A percentile compares a stretch with the other conserved stretches of the same genome.
Evolutionary conservation across 129 eudicot genomes (phyloP).

Genomic region (Saussurea involucrata): DNA sequence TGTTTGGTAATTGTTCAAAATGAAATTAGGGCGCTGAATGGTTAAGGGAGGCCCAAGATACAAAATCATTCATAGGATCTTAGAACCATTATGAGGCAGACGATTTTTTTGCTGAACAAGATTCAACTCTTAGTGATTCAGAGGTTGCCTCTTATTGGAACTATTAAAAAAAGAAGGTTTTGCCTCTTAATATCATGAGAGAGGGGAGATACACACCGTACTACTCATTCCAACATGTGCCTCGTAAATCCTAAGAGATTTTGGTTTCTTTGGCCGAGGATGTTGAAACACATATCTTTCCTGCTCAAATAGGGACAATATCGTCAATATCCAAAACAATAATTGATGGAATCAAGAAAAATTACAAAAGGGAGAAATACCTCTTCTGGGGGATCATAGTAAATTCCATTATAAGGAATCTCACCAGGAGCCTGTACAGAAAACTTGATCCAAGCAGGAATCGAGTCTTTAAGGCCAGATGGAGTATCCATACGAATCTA

Average conservation of each 20-base stretch:
- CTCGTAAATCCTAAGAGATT: constrained; percentile 90
- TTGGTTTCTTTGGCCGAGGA: constrained; percentile 87
- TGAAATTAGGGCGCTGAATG: too few relatives aligned
- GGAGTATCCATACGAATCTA: constrained; percentile 99
- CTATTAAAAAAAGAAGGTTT: too few relatives aligned
- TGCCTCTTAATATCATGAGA: constrained; percentile 25
- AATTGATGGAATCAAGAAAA: neutral
- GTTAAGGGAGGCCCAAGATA: too few relatives aligned
- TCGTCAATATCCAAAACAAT: constrained; percentile 9
- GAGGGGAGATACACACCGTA: constrained; percentile 56
- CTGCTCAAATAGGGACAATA: constrained; percentile 38
- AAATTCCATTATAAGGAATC: constrained; percentile 93
- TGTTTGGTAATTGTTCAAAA: too few relatives aligned
- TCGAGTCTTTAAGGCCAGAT: constrained; percentile 93
- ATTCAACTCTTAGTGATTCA: too few relatives aligned
- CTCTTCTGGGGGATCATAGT: constrained; percentile 98
- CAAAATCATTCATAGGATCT: too few relatives aligned
- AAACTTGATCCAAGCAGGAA: constrained; percentile 98
- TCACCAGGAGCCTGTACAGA: constrained; percentile 93
- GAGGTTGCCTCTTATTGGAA: too few relatives aligned
- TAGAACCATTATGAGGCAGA: too few relatives aligned
- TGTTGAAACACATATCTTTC: constrained; percentile 79
- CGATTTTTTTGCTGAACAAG: too few relatives aligned
- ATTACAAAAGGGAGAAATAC: constrained; percentile 26
- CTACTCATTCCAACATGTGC: constrained; percentile 99